phyloP scores from a whole-genome alignment of 2,329 filamentous ascomycete species.

The Claviceps fusiformis region DNA sequence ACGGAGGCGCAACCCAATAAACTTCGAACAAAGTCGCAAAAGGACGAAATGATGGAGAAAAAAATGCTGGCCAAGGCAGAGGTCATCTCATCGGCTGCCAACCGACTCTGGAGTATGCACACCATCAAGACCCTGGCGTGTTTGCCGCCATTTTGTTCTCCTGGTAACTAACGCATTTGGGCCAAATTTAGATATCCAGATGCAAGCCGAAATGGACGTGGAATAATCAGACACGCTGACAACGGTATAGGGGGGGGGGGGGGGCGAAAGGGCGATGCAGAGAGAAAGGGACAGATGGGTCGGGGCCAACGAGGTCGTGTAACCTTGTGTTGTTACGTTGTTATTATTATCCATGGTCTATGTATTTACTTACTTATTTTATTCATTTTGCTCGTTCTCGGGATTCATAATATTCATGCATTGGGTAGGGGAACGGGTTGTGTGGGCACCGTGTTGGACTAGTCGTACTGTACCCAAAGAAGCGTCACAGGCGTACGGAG shows the following conservation, averaged over 20 bases:
- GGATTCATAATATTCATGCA: no score
- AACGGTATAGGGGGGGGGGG: neutral
- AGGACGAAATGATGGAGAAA: conserved; percentile 46
- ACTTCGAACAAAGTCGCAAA: conserved; percentile 36
- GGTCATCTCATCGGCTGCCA: conserved; percentile 55
- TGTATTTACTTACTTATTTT: no score
- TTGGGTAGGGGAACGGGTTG: no score
- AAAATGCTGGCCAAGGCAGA: conserved; percentile 55
- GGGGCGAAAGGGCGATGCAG: neutral
- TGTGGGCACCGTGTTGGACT: no score
- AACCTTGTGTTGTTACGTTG: neutral
- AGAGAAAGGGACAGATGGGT: neutral
- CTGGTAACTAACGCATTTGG: neutral
- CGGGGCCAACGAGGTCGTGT: neutral
- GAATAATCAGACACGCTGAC: conserved; percentile 15
- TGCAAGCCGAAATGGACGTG: conserved; percentile 35
- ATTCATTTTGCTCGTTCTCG: no score
- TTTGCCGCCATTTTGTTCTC: neutral
- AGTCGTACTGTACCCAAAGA: no score
- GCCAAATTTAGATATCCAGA: conserved; percentile 28
- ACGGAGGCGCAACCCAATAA: conserved; percentile 53
- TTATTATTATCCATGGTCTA: neutral
- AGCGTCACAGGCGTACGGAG: no score
- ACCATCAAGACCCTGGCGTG: neutral
- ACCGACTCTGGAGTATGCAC: conserved; percentile 51